Evolutionary conservation across 2,329 filamentous ascomycete species (phyloP).

Genomic region (Colletotrichum australisinense): DNA sequence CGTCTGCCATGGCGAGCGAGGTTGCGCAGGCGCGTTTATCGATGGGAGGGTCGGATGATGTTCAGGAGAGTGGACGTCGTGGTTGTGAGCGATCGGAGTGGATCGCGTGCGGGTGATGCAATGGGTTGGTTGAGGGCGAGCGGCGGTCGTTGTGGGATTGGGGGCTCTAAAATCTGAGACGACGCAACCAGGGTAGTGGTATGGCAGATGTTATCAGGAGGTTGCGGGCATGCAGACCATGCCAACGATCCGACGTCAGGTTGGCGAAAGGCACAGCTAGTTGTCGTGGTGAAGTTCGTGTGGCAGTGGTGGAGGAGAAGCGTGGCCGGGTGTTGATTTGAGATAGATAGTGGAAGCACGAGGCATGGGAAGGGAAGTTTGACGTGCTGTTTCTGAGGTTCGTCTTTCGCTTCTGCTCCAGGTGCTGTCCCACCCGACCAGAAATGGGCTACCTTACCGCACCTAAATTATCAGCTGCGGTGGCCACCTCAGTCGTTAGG

Average conservation of each 20-base stretch:
- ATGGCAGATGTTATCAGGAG: conserved; percentile 21
- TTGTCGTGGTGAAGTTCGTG: conserved; percentile 27
- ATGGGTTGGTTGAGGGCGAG: conserved; percentile 38
- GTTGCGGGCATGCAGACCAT: conserved; percentile 31
- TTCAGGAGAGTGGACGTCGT: conserved; percentile 25
- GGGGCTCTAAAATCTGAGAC: conserved; percentile 36
- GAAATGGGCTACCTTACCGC: conserved; percentile 1
- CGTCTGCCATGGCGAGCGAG: conserved; percentile 82
- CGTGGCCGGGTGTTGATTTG: conserved; percentile 29
- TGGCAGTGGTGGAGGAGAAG: conserved; percentile 23
- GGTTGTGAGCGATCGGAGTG: conserved; percentile 38
- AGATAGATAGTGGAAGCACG: conserved; percentile 23
- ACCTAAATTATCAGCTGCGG: conserved; percentile 2
- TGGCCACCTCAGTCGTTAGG: background rate
- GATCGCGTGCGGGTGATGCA: conserved; percentile 46
- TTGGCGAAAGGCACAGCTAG: conserved; percentile 24
- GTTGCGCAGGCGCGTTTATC: conserved; percentile 45
- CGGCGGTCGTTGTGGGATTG: conserved; percentile 35
- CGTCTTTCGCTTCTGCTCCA: conserved; percentile 30
- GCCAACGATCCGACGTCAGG: conserved; percentile 29
- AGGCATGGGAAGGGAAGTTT: conserved; percentile 35
- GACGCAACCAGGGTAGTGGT: conserved; percentile 34
- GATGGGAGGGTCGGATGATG: conserved; percentile 24
- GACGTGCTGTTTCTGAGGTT: conserved; percentile 34
- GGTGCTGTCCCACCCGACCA: background rate